These are phyloP conservation scores for Solanum clarkiae DNA, from an alignment of 257 asterid genomes.

Conservation along the genomic window DNA sequence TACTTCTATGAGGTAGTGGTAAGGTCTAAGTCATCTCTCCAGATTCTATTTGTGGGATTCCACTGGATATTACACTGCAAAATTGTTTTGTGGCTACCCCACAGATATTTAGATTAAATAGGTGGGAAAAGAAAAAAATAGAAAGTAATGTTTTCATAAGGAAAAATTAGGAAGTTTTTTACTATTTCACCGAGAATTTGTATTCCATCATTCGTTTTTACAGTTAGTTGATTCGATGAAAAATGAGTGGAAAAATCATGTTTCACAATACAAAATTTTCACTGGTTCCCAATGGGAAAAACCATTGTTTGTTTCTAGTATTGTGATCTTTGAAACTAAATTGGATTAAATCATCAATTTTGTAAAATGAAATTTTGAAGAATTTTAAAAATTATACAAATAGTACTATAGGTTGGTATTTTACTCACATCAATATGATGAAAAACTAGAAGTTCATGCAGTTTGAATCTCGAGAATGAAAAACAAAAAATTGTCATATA, in stretches of 20 bases:
- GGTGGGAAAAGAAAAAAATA: background rate
- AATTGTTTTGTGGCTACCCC: background rate
- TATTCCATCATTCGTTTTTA: background rate
- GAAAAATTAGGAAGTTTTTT: too few species aligned
- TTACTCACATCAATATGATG: background rate
- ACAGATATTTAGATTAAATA: background rate
- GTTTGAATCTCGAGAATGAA: background rate
- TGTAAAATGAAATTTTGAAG: background rate
- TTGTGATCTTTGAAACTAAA: background rate
- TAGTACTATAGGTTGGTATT: background rate
- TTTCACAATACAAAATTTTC: fast-evolving
- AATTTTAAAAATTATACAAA: background rate
- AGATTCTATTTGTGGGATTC: too few species aligned
- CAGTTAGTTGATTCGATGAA: background rate
- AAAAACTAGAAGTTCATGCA: background rate
- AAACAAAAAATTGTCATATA: background rate
- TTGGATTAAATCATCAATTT: background rate
- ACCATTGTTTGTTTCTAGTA: background rate
- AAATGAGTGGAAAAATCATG: background rate
- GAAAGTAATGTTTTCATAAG: too few species aligned
- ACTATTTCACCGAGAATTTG: background rate
- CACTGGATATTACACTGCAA: too few species aligned
- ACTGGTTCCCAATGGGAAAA: background rate
- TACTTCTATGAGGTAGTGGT: too few species aligned
- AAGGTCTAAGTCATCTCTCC: too few species aligned